Conservation (phyloP, 2,329 filamentous ascomycete genomes). For the Botryotinia globosa region DNA sequence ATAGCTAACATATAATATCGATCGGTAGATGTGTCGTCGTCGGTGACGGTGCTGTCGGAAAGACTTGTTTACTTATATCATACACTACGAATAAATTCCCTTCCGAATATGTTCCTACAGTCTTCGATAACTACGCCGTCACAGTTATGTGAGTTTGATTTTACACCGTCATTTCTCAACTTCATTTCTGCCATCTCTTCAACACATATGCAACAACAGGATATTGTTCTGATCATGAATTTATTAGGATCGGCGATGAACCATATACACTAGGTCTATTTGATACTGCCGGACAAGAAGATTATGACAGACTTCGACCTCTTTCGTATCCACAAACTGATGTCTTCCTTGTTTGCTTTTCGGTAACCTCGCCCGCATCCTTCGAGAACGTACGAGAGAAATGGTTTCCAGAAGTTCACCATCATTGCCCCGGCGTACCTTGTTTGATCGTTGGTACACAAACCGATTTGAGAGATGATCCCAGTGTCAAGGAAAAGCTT, state of each 20-base stretch:
- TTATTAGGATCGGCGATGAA: conserved; percentile 90
- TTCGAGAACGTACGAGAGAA: conserved; percentile 99
- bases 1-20: conserved; percentile 24
- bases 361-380: conserved; percentile 92
- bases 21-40: conserved; percentile 87
- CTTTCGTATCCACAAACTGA: conserved; percentile 98
- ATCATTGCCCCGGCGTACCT: conserved; percentile 96
- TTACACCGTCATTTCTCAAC: conserved; percentile 2
- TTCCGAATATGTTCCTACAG: conserved; percentile 98
- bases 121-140: conserved; percentile 99
- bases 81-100: conserved; percentile 99
- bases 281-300: conserved; percentile 98
- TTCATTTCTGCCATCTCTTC: not conserved
- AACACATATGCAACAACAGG: not conserved
- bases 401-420: conserved; percentile 98
- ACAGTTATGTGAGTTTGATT: conserved; percentile 85
- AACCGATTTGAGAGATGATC: conserved; percentile 90
- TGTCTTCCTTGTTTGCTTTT: conserved; percentile 98
- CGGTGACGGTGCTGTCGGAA: conserved; percentile 98
- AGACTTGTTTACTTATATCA: conserved; percentile 97
- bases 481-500: conserved; percentile 83
- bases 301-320: conserved; percentile 95
- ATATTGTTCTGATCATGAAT: conserved; percentile 20
- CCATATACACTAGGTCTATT: conserved; percentile 96
- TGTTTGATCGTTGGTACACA: conserved; percentile 98